phyloP scores from a whole-genome alignment of 2,329 filamentous ascomycete genomes.

The Neofusicoccum ribis region DNA sequence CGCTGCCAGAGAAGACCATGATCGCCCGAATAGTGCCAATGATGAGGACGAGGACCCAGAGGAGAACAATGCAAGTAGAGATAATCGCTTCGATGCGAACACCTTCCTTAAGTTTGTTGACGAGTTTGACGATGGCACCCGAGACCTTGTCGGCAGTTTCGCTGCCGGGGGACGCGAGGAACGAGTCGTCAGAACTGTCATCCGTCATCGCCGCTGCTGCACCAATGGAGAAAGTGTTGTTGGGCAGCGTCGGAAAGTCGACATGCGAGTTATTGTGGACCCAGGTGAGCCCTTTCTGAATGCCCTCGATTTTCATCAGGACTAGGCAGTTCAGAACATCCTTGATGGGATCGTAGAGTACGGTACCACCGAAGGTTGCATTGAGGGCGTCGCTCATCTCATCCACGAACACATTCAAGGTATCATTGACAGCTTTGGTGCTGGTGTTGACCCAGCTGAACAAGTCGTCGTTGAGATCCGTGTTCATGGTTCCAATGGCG shows the following conservation, averaged over 20 bases:
- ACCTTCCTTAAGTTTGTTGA: conserved; percentile 63
- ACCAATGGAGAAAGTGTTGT: conserved; percentile 81
- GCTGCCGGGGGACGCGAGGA: conserved; percentile 74
- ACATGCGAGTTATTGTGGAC: conserved; percentile 84
- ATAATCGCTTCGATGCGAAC: conserved; percentile 80
- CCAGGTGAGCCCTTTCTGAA: conserved; percentile 92
- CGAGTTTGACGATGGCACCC: conserved; percentile 70
- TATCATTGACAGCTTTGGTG: conserved; percentile 79
- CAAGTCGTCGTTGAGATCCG: conserved; percentile 78
- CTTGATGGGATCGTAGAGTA: conserved; percentile 74
- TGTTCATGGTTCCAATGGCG: conserved; percentile 64
- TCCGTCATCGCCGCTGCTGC: conserved; percentile 59
- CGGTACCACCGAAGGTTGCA: conserved; percentile 75
- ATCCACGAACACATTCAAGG: conserved; percentile 77
- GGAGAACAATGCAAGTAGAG: conserved; percentile 68
- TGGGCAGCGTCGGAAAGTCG: conserved; percentile 72
- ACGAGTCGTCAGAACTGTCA: conserved; percentile 60
- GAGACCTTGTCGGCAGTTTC: conserved; percentile 80
- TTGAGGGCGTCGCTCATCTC: conserved; percentile 75
- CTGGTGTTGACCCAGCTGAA: conserved; percentile 85
- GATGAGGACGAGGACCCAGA: conserved; percentile 78
- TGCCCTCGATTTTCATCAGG: conserved; percentile 77
- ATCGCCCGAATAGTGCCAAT: conserved; percentile 70
- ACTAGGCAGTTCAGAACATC: conserved; percentile 86
- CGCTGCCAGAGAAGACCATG: conserved; percentile 59